phyloP scores from a whole-genome alignment of 495 filamentous ascomycete genomes.

The Cladorrhinum samala region DNA sequence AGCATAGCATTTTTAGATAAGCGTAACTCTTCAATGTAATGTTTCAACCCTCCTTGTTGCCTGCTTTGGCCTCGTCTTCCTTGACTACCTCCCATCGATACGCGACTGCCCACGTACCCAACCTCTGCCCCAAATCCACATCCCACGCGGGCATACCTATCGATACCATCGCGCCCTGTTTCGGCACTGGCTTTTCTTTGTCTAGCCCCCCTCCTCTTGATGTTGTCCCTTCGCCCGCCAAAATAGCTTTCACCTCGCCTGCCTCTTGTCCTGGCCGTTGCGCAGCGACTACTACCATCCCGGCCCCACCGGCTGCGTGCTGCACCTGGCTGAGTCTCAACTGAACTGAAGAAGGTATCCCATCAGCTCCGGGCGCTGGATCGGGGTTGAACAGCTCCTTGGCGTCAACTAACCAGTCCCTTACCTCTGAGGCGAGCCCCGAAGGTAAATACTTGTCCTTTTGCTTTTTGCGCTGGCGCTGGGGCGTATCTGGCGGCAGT shows the following conservation, averaged over 20 bases:
- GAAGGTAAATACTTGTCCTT: slow-evolving; percentile 32
- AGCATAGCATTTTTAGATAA: too few species aligned
- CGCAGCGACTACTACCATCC: background rate
- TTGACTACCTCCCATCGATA: slow-evolving; percentile 36
- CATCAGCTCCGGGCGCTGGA: background rate
- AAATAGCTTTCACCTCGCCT: slow-evolving; percentile 16
- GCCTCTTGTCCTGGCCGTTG: background rate
- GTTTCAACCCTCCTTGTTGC: background rate
- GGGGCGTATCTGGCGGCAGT: slow-evolving; percentile 22
- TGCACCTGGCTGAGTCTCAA: background rate
- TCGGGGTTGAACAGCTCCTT: slow-evolving; percentile 24
- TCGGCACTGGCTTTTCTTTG: slow-evolving; percentile 6
- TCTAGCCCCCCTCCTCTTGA: slow-evolving; percentile 1
- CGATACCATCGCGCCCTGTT: slow-evolving; percentile 28
- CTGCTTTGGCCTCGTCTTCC: background rate
- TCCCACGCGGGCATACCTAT: slow-evolving; percentile 41
- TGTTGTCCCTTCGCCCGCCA: slow-evolving; percentile 34
- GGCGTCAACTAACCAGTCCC: slow-evolving; percentile 42
- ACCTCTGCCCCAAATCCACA: slow-evolving; percentile 21
- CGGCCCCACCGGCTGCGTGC: background rate
- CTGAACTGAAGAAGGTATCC: background rate
- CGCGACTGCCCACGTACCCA: slow-evolving; percentile 36
- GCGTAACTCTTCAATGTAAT: background rate
- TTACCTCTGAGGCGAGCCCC: slow-evolving; percentile 39
- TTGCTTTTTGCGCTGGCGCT: background rate